Evolutionary conservation across 805 yeast genomes (phyloP).

Genomic region (Candida succiphila): DNA sequence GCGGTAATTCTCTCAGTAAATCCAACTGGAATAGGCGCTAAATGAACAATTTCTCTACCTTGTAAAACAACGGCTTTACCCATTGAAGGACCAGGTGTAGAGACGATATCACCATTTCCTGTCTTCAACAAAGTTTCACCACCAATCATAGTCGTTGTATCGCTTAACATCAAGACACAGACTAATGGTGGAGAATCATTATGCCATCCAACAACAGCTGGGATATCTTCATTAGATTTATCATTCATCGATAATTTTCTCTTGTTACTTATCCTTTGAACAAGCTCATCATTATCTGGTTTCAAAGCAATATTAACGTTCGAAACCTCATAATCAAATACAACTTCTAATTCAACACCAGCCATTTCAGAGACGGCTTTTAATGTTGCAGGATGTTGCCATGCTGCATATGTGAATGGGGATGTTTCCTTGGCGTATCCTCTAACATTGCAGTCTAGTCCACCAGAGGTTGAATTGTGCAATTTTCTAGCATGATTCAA

Average conservation of each 20-base stretch:
- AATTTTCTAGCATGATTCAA: conserved; percentile 32
- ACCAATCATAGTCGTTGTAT: conserved; percentile 48
- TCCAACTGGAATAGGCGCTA: conserved; percentile 35
- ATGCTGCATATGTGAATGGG: conserved; percentile 45
- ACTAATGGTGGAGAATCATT: conserved; percentile 55
- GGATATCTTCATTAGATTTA: conserved; percentile 26
- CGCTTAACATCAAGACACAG: conserved; percentile 54
- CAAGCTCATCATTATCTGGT: conserved; percentile 23
- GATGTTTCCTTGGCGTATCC: conserved; percentile 37
- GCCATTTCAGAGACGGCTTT: conserved; percentile 49
- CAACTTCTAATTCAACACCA: conserved; percentile 41
- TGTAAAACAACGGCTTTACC: conserved; percentile 43
- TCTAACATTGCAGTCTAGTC: conserved; percentile 38
- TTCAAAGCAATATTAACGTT: conserved; percentile 41
- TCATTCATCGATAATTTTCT: conserved; percentile 16
- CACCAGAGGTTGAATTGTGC: conserved; percentile 35
- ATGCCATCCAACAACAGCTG: conserved; percentile 57
- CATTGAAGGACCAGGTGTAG: conserved; percentile 30
- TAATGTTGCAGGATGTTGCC: conserved; percentile 49
- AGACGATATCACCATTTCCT: conserved; percentile 26
- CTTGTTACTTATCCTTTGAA: conserved; percentile 16
- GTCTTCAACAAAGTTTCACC: conserved; percentile 48
- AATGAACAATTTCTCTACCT: conserved; percentile 34
- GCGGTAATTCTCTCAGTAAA: conserved; percentile 31
- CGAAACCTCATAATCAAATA: conserved; percentile 52